Base-by-base conservation (phyloP, 106 monocot species). In the Chionographis japonica region DNA sequence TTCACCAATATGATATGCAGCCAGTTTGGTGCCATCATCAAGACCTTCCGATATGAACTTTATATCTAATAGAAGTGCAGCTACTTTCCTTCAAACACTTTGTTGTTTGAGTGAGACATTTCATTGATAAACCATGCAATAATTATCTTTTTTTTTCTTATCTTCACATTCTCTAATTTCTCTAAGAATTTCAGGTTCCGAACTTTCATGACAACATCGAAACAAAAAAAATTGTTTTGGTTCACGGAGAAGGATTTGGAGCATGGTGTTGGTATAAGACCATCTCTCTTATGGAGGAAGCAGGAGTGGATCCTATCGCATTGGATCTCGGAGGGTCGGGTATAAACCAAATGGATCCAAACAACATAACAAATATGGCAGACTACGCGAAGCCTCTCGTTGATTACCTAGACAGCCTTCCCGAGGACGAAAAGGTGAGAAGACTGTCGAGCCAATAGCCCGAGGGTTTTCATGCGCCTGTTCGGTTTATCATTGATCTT, bases 191-290 rank as follows among this genome's bases (percentile, higher is more conserved):
- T 61, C 78, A 94, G 94, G 75, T 53, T 9, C 59, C 73, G 6
- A 58, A 86, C 41, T 43, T 79, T 56, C 69, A 79, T 18, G 91
- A 88, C 41, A 86, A 86, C 39, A 60, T 91, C 16, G 86, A 95
- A 68, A 91, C 84, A 19, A 91, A 86, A 75, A 91, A 84, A 72
- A 60, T 95, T 14, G 77, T 95, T 54, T 81, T 95, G 10, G 77
- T 95, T 27, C 95, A 95, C 56, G 95, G 95, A 49, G 95, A 95
- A 80, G 95, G 95, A 54, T 91, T 95, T 76, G 95, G 95, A 59
- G 95, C 95, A 49, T 95, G 95, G 95, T 95, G 95, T 76, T 95
- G 95, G 95, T 95, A 95, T 74, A 95, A 95, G 56, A 79, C 75
- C 61, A 86, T 91, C 16, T 77, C 91, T 27, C 50, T 88, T 46